These are phyloP conservation scores for Hyphopichia burtonii DNA, from an alignment of 1,139 yeast species.

Conservation along the genomic window DNA sequence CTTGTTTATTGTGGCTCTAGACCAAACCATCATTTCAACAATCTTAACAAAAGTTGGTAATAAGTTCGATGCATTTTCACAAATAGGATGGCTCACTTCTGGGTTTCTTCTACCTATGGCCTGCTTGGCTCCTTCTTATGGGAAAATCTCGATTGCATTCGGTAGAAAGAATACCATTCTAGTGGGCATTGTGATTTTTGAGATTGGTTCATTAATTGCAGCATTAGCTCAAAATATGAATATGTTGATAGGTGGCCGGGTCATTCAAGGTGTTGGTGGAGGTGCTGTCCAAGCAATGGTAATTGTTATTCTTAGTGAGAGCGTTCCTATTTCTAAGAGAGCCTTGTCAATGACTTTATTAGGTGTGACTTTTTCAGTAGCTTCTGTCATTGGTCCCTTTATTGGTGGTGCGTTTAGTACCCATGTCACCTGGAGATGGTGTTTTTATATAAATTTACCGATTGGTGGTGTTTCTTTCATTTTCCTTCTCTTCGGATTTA, in stretches of 20 bases:
- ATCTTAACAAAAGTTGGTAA: conserved; percentile 55
- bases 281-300: conserved; percentile 66
- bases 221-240: conserved; percentile 58
- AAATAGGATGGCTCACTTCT: conserved; percentile 60
- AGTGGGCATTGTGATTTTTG: conserved; percentile 53
- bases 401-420: conserved; percentile 67
- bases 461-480: conserved; percentile 58
- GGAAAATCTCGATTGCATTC: conserved; percentile 57
- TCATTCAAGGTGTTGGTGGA: conserved; percentile 71
- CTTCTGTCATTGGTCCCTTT: conserved; percentile 63
- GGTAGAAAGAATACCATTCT: conserved; percentile 58
- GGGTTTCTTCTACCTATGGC: conserved; percentile 64
- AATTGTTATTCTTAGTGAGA: conserved; percentile 53
- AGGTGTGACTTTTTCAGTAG: conserved; percentile 54
- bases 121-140: conserved; percentile 58
- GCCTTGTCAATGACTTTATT: conserved; percentile 50
- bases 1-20: conserved; percentile 63
- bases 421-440: conserved; percentile 74
- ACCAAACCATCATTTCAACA: conserved; percentile 66
- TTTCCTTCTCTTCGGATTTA: conserved; percentile 47
- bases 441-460: conserved; percentile 71
- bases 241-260: conserved; percentile 68
- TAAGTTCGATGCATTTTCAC: conserved; percentile 51
- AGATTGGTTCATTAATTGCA: conserved; percentile 59
- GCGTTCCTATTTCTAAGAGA: conserved; percentile 59